Evolutionary conservation across 176 grass and related monocot genomes (phyloP).

Genomic region (Metroxylon sagu): DNA sequence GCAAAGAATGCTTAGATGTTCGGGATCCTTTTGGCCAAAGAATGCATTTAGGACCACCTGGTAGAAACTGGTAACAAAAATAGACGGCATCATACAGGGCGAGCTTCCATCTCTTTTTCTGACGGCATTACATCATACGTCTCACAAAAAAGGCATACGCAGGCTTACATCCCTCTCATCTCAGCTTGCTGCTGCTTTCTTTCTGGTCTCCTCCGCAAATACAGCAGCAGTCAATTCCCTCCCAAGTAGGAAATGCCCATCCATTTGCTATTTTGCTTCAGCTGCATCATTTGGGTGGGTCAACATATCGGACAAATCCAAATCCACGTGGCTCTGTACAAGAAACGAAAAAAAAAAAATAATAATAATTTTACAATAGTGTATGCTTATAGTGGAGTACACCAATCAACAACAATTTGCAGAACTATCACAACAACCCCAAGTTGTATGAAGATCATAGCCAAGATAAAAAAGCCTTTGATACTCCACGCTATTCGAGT

Average conservation of each 20-base stretch:
- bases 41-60: no score
- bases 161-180: no score
- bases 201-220: conserved; percentile 88
- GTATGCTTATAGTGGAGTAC: no score
- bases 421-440: conserved; percentile 5
- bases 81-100: no score
- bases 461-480: neutral
- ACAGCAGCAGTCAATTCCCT: conserved; percentile 77
- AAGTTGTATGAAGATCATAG: conserved; percentile 6
- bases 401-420: neutral
- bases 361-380: neutral
- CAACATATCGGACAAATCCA: conserved; percentile 78
- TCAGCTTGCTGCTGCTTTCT: conserved; percentile 67
- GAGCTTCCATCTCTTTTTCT: no score
- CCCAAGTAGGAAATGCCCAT: conserved; percentile 72
- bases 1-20: no score
- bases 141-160: no score
- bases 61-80: no score
- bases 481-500: conserved; percentile 8
- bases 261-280: conserved; percentile 88
- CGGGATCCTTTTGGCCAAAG: no score
- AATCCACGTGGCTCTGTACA: conserved; percentile 71
- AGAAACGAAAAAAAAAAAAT: conserved; percentile 1
- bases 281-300: conserved; percentile 77
- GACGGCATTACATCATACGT: no score